These are phyloP conservation scores for Cyberlindnera samutprakarnensis DNA, from an alignment of 805 yeast species.

Conservation along the genomic window DNA sequence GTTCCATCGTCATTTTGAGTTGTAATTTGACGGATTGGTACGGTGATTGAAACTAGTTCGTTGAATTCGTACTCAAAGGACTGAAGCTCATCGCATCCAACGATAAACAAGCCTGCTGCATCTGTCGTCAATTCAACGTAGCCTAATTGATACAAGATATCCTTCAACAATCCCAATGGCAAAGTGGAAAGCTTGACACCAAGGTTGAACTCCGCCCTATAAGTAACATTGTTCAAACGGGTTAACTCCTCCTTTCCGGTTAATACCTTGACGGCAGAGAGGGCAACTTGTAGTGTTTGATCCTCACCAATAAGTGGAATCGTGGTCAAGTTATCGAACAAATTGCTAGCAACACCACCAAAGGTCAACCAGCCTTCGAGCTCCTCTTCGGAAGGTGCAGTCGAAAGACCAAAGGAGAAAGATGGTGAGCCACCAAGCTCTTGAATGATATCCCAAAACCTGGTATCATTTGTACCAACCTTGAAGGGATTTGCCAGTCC, in stretches of 20 bases:
- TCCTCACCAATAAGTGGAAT: constrained; percentile 5
- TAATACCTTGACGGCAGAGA: not conserved
- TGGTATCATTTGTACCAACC: not conserved
- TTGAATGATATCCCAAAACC: constrained; percentile 6
- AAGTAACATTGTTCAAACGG: constrained; percentile 5
- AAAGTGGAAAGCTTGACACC: constrained; percentile 5
- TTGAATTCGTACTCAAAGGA: constrained; percentile 8
- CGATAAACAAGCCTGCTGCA: constrained; percentile 4
- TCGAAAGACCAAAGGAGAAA: constrained; percentile 7
- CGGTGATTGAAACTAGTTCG: constrained; percentile 8
- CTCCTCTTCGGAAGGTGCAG: constrained; percentile 4
- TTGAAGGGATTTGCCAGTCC: constrained; percentile 7
- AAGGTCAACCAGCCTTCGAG: constrained; percentile 5
- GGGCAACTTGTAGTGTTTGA: not conserved
- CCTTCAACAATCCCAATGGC: constrained; percentile 7
- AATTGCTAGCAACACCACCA: constrained; percentile 9
- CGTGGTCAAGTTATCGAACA: constrained; percentile 6
- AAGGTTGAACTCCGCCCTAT: constrained; percentile 6
- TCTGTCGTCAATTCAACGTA: constrained; percentile 4
- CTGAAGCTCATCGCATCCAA: constrained; percentile 5
- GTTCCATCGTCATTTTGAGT: constrained; percentile 9
- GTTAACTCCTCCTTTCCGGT: not conserved
- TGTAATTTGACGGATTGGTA: constrained; percentile 5
- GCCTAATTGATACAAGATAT: constrained; percentile 4
- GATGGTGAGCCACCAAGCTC: not conserved